Percentiles rank a stretch among this genome's conserved stretches.
phyloP scores from a whole-genome alignment of 805 yeast species.

The Wickerhamiella azyma region DNA sequence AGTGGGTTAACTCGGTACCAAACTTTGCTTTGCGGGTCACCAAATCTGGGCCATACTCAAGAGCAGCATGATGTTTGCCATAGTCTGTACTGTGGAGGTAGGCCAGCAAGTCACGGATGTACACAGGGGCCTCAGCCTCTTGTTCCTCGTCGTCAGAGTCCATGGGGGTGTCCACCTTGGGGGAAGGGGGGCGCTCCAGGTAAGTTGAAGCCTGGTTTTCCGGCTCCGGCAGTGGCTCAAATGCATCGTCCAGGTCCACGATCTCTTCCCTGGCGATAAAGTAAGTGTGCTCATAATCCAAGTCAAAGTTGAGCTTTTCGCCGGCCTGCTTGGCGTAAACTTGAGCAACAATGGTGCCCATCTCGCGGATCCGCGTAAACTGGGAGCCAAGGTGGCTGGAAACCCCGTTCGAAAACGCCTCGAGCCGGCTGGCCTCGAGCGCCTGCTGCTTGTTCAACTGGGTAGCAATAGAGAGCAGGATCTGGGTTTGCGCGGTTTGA shows the following conservation, averaged over 20 bases:
- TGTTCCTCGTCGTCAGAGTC: slow-evolving; percentile 24
- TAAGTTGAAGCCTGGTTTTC: background rate
- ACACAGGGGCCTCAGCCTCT: slow-evolving; percentile 34
- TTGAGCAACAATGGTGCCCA: slow-evolving; percentile 50
- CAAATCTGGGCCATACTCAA: slow-evolving; percentile 41
- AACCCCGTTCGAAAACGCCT: slow-evolving; percentile 36
- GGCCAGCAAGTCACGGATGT: slow-evolving; percentile 54
- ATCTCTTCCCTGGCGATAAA: slow-evolving; percentile 14
- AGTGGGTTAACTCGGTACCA: slow-evolving; percentile 47
- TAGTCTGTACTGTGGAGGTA: slow-evolving; percentile 38
- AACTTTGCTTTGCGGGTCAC: slow-evolving; percentile 49
- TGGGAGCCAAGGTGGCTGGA: slow-evolving; percentile 41
- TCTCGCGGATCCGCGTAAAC: slow-evolving; percentile 31
- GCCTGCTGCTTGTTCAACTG: slow-evolving; percentile 19
- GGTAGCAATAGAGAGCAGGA: slow-evolving; percentile 30
- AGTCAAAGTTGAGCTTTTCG: slow-evolving; percentile 21
- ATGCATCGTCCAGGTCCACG: slow-evolving; percentile 1
- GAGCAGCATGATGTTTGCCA: slow-evolving; percentile 38
- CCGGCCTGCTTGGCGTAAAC: slow-evolving; percentile 18
- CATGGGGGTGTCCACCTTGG: slow-evolving; percentile 11
- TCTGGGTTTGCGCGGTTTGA: slow-evolving; percentile 39
- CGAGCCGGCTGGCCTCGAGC: slow-evolving; percentile 25
- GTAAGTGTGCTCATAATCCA: slow-evolving; percentile 16
- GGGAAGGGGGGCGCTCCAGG: slow-evolving; percentile 6
- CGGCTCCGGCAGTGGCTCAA: background rate